Conservation (phyloP, 768 basidiomycete species). For the Pleurotus platypus region DNA sequence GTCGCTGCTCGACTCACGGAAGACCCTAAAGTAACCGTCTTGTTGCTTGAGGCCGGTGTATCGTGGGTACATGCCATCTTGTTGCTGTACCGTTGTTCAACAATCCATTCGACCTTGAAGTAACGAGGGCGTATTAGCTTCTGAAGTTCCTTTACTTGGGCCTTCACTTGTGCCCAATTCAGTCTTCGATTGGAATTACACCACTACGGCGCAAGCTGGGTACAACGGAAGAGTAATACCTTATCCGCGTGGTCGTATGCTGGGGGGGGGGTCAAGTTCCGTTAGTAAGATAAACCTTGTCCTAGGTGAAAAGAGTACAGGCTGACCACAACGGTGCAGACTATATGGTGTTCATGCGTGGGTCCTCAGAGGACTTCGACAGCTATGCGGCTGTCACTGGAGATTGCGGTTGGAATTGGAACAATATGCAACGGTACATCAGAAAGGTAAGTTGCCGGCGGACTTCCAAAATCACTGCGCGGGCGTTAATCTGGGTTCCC, state of each 20-base stretch:
- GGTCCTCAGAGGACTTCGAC: conserved; percentile 33
- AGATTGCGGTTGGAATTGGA: conserved; percentile 36
- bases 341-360: conserved; percentile 22
- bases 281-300: conserved; percentile 19
- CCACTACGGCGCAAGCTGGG: conserved; percentile 26
- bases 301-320: no score
- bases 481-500: no score
- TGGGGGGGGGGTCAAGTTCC: conserved; percentile 29
- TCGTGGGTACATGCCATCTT: neutral
- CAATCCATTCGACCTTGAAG: neutral
- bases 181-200: conserved; percentile 30
- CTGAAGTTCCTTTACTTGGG: conserved; percentile 15
- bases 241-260: conserved; percentile 24
- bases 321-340: conserved; percentile 1
- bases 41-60: conserved; percentile 1
- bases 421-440: conserved; percentile 28
- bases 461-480: no score
- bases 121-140: conserved; percentile 12
- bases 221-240: conserved; percentile 20
- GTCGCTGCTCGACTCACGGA: neutral
- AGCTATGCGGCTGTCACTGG: conserved; percentile 27
- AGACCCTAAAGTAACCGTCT: neutral
- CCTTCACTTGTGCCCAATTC: conserved; percentile 9
- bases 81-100: neutral
- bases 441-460: conserved; percentile 18